Conservation (phyloP, 2,329 filamentous ascomycete genomes). For the Camillea tinctor region DNA sequence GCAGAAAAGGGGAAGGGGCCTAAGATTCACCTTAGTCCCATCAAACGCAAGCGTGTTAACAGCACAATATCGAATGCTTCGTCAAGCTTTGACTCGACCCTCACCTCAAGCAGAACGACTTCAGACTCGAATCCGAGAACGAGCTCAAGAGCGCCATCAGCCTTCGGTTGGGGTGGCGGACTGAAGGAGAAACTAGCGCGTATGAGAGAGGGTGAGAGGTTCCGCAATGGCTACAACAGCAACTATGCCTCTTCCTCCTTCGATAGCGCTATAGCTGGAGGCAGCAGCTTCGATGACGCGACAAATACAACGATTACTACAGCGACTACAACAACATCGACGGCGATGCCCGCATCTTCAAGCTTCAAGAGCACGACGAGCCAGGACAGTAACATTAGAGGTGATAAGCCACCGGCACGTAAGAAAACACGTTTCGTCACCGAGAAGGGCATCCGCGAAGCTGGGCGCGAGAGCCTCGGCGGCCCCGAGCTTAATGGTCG, state of each 20-base stretch:
- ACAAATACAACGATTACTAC: not conserved
- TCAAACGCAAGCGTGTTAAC: conserved; percentile 61
- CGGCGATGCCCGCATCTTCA: not conserved
- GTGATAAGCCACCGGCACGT: conserved; percentile 46
- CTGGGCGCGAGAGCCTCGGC: conserved; percentile 71
- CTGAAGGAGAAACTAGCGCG: conserved; percentile 56
- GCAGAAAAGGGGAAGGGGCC: conserved; percentile 38
- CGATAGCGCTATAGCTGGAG: conserved; percentile 3
- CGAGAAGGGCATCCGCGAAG: conserved; percentile 73
- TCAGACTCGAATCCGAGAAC: not conserved
- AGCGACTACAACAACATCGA: not conserved
- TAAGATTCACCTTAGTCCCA: conserved; percentile 55
- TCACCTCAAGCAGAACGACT: not conserved
- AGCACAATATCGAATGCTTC: conserved; percentile 40
- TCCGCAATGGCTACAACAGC: conserved; percentile 23
- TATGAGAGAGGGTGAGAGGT: conserved; percentile 61
- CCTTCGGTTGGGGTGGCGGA: conserved; percentile 57
- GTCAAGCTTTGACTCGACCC: conserved; percentile 8
- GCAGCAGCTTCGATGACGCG: conserved; percentile 1
- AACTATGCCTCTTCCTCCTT: not conserved
- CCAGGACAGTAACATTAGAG: conserved; percentile 21
- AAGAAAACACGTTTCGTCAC: conserved; percentile 82
- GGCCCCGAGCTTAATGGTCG: conserved; percentile 37
- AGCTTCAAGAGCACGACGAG: not conserved
- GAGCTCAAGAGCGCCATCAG: conserved; percentile 10